Evolutionary conservation across 768 basidiomycete species (phyloP).

Genomic region (Auricularia sp.): DNA sequence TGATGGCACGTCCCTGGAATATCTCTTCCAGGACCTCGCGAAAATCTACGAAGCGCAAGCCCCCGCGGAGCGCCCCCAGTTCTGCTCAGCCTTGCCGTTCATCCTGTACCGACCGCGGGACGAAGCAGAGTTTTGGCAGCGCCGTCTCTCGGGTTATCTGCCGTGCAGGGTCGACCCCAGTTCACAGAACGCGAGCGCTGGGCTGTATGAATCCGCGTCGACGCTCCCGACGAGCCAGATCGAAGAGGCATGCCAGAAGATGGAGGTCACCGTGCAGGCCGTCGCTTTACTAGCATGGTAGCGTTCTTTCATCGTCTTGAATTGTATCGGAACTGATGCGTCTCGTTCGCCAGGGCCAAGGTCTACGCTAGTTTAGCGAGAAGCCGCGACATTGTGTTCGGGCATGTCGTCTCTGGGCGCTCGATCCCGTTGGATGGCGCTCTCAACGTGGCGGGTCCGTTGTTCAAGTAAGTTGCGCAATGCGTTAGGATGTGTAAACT

Average conservation of each 20-base stretch:
- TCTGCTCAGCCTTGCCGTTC: background rate
- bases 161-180: background rate
- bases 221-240: background rate
- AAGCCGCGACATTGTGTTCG: slow-evolving; percentile 33
- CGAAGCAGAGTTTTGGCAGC: background rate
- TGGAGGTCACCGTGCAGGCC: background rate
- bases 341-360: slow-evolving; percentile 12
- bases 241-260: background rate
- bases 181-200: background rate
- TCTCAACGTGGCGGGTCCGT: slow-evolving; percentile 37
- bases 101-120: background rate
- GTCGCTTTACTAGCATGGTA: background rate
- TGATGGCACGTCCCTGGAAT: background rate
- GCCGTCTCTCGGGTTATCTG: background rate
- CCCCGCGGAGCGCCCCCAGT: background rate
- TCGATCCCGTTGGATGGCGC: slow-evolving; percentile 24
- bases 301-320: background rate
- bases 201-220: background rate
- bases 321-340: background rate
- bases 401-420: slow-evolving; percentile 37
- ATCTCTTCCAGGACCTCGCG: background rate
- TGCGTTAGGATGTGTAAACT: background rate
- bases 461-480: slow-evolving; percentile 28
- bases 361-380: slow-evolving; percentile 15
- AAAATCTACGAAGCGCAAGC: background rate